phyloP scores from a whole-genome alignment of 345 rosid species.

The Brassica rapa region DNA sequence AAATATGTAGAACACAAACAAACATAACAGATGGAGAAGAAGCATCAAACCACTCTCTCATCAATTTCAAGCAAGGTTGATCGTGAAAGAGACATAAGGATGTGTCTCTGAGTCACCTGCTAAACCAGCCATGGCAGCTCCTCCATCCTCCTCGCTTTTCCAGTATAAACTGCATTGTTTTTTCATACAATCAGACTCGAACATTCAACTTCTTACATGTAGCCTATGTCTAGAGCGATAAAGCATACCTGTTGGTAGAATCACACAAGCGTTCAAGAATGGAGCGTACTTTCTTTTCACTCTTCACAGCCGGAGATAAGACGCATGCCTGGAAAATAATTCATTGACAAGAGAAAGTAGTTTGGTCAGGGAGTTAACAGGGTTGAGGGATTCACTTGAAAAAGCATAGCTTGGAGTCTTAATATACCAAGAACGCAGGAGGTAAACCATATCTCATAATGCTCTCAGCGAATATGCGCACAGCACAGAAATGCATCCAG shows the following conservation, averaged over 20 bases:
- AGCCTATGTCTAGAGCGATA: not conserved
- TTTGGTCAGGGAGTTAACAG: not conserved
- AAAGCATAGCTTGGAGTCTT: conserved; percentile 21
- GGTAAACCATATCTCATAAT: conserved; percentile 98
- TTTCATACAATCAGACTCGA: conserved; percentile 6
- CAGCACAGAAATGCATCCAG: conserved; percentile 99
- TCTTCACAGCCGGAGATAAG: conserved; percentile 72
- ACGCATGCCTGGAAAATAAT: conserved; percentile 72
- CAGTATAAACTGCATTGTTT: conserved; percentile 69
- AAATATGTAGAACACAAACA: conserved; percentile 34
- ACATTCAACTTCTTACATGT: conserved; percentile 4
- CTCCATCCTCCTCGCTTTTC: conserved; percentile 88
- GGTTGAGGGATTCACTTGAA: conserved; percentile 9
- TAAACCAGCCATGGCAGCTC: conserved; percentile 77
- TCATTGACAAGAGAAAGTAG: conserved; percentile 21
- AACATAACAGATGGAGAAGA: conserved; percentile 37
- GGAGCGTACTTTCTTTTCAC: conserved; percentile 93
- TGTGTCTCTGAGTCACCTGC: conserved; percentile 78
- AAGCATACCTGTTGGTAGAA: conserved; percentile 66
- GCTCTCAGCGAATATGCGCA: conserved; percentile 92
- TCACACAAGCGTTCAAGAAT: conserved; percentile 84
- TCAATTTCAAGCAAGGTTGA: conserved; percentile 68
- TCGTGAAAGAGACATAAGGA: conserved; percentile 93
- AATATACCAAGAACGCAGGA: conserved; percentile 86
- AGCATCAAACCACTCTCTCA: conserved; percentile 37